phyloP scores from a whole-genome alignment of 257 asterid genomes.

The Gynochthodes officinalis region DNA sequence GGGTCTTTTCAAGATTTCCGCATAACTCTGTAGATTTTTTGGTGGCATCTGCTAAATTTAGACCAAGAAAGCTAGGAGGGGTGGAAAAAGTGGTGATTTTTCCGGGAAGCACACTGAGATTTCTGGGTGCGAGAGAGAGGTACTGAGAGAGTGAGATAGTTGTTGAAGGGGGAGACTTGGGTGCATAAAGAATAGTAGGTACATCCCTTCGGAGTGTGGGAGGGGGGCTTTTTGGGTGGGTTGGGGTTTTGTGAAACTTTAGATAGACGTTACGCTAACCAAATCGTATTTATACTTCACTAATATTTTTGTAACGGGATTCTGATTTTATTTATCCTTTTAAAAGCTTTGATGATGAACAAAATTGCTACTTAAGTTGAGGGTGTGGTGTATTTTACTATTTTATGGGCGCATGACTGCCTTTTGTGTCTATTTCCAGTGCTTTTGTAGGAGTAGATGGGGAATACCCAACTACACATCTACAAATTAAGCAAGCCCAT shows the following conservation, averaged over 20 bases:
- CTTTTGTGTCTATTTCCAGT: slow-evolving; percentile 5
- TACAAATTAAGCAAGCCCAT: background rate
- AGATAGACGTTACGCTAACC: slow-evolving; percentile 53
- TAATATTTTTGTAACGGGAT: slow-evolving; percentile 33
- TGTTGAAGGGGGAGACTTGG: slow-evolving; percentile 35
- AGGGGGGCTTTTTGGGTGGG: slow-evolving; percentile 24
- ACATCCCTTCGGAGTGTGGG: slow-evolving; percentile 26
- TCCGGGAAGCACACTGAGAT: slow-evolving; percentile 40
- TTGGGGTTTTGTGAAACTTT: slow-evolving; percentile 59
- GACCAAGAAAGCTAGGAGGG: slow-evolving; percentile 16
- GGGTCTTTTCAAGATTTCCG: slow-evolving; percentile 28
- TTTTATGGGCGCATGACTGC: slow-evolving; percentile 18
- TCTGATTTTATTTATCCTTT: background rate
- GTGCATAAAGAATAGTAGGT: slow-evolving; percentile 36
- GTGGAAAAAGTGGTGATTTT: slow-evolving; percentile 23
- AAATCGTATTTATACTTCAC: slow-evolving; percentile 22
- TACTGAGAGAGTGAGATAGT: slow-evolving; percentile 19
- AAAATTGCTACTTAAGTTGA: slow-evolving; percentile 5
- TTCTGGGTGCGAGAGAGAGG: slow-evolving; percentile 21
- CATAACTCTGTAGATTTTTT: slow-evolving; percentile 5
- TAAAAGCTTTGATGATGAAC: slow-evolving; percentile 12
- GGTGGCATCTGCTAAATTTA: slow-evolving; percentile 13
- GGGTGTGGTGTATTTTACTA: slow-evolving; percentile 13
- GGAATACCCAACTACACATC: slow-evolving; percentile 8
- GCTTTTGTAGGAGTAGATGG: slow-evolving; percentile 7